These are phyloP conservation scores for Misopates orontium DNA, from an alignment of 257 asterid genomes.

Conservation along the genomic window DNA sequence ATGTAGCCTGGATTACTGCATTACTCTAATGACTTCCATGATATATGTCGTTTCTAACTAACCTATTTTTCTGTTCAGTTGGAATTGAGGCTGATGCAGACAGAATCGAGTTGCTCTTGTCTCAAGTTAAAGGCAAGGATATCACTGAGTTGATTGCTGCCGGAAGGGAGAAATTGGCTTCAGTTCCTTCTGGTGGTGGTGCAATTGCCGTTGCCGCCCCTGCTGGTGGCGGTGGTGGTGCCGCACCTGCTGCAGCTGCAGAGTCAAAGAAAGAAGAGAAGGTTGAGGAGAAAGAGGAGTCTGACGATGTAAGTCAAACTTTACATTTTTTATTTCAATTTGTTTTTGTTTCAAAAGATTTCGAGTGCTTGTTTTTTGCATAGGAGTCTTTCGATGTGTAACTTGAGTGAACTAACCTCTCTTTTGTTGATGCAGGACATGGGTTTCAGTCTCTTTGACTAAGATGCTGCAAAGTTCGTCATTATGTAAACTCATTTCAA, in stretches of 20 bases:
- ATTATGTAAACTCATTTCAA: not conserved
- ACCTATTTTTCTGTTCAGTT: slow-evolving; percentile 39
- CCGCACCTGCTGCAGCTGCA: slow-evolving; percentile 47
- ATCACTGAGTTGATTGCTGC: slow-evolving; percentile 56
- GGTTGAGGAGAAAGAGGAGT: slow-evolving; percentile 61
- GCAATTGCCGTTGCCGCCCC: slow-evolving; percentile 40
- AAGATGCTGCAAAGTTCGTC: slow-evolving; percentile 3
- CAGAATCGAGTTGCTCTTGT: slow-evolving; percentile 42
- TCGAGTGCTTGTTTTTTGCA: not conserved
- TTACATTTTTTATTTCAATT: not conserved
- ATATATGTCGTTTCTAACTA: no score
- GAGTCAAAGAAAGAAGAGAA: slow-evolving; percentile 61
- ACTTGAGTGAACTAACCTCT: not conserved
- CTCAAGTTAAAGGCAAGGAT: slow-evolving; percentile 56
- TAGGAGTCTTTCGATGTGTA: no score
- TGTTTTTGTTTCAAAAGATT: no score
- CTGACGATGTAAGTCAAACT: slow-evolving; percentile 45
- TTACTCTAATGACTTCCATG: no score
- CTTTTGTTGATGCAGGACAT: slow-evolving; percentile 41
- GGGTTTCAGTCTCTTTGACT: slow-evolving; percentile 62
- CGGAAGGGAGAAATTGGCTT: slow-evolving; percentile 60
- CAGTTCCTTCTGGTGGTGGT: slow-evolving; percentile 68
- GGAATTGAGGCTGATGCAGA: slow-evolving; percentile 55
- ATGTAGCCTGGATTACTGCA: no score
- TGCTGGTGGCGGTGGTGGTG: slow-evolving; percentile 35